A percentile compares a stretch with the other conserved stretches of the same genome.
phyloP scores from a whole-genome alignment of 2,329 filamentous ascomycete species.

The Aspergillus sp. region DNA sequence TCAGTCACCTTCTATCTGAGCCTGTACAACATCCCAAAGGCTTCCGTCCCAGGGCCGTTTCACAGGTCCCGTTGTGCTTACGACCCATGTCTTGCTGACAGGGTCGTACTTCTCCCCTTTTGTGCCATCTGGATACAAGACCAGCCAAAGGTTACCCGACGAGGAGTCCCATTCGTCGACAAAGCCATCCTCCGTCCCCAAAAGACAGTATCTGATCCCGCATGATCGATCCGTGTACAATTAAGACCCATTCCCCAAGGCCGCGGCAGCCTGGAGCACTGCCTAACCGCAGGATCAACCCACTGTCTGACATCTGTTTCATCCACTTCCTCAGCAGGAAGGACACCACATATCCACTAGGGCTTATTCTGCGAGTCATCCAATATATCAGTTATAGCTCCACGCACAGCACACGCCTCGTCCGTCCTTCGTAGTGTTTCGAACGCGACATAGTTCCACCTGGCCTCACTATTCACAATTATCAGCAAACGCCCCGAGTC shows the following conservation, averaged over 20 bases:
- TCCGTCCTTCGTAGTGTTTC: conserved; percentile 66
- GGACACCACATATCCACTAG: conserved; percentile 66
- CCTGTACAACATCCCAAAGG: conserved; percentile 14
- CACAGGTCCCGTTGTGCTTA: background rate
- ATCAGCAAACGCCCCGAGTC: conserved; percentile 53
- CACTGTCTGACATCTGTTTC: conserved; percentile 49
- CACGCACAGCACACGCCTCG: conserved; percentile 60
- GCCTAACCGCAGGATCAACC: conserved; percentile 38
- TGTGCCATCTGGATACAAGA: conserved; percentile 69
- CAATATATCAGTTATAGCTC: conserved; percentile 34
- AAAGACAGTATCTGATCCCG: conserved; percentile 41
- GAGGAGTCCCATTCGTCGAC: conserved; percentile 22
- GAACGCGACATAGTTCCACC: conserved; percentile 58
- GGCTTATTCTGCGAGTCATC: conserved; percentile 25
- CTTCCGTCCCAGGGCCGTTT: conserved; percentile 13
- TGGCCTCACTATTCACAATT: conserved; percentile 25
- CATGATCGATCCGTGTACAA: conserved; percentile 51
- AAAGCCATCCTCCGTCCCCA: conserved; percentile 26
- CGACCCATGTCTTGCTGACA: conserved; percentile 58
- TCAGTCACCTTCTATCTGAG: conserved; percentile 7
- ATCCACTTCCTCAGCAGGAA: conserved; percentile 52
- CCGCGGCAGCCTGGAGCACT: conserved; percentile 16
- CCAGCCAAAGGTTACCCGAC: conserved; percentile 48
- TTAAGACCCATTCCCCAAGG: conserved; percentile 69
- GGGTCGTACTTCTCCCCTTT: conserved; percentile 69